Conservation (phyloP, 2,329 filamentous ascomycete genomes). For the Scleromitrula shiraiana region DNA sequence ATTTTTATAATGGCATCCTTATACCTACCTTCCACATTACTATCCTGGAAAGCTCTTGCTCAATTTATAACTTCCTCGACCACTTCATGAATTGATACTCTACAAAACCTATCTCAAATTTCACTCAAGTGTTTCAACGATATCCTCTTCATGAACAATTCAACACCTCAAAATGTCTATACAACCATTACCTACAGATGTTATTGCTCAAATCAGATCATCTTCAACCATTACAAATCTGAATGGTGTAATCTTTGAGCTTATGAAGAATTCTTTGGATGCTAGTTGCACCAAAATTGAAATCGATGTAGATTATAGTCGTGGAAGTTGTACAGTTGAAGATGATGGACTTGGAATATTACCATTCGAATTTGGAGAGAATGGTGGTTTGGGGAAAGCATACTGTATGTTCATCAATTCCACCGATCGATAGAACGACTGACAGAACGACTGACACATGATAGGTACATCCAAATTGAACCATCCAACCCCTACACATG, state of each 20-base stretch:
- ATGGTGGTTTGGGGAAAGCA: conserved; percentile 63
- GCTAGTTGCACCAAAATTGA: conserved; percentile 61
- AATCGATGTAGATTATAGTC: conserved; percentile 64
- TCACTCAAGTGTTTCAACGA: no score
- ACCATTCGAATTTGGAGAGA: conserved; percentile 60
- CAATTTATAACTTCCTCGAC: background rate
- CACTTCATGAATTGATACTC: background rate
- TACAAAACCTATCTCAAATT: no score
- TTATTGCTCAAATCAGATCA: conserved; percentile 73
- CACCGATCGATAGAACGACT: background rate
- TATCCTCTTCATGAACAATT: no score
- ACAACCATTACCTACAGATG: conserved; percentile 59
- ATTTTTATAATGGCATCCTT: no score
- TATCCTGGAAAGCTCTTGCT: conserved; percentile 6
- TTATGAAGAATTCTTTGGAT: conserved; percentile 81
- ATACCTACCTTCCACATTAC: background rate
- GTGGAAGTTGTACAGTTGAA: conserved; percentile 71
- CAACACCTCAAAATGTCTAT: conserved; percentile 44
- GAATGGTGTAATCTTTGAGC: conserved; percentile 59
- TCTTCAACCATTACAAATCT: conserved; percentile 72
- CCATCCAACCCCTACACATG: conserved; percentile 43
- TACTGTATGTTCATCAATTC: conserved; percentile 49
- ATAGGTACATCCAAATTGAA: conserved; percentile 73
- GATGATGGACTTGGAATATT: conserved; percentile 78
- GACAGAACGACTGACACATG: conserved; percentile 14